Conservation (phyloP, 2,329 filamentous ascomycete genomes). For the Apiospora arundinis region DNA sequence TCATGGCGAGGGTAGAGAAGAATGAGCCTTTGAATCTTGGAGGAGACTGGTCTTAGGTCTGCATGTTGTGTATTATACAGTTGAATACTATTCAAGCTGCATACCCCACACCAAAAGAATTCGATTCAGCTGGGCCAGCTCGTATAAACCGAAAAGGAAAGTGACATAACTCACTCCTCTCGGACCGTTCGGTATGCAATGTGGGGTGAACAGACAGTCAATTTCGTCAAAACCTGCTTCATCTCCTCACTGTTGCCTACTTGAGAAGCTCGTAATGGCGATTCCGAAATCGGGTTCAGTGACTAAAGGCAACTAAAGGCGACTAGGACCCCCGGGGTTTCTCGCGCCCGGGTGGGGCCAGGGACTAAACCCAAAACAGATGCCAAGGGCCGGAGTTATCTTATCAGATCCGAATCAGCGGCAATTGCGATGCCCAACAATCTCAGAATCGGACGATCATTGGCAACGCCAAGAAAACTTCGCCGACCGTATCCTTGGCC, state of each 20-base stretch:
- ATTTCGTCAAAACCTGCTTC: too few relatives aligned
- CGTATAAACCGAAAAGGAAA: background rate
- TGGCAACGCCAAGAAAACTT: constrained; percentile 20
- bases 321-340: background rate
- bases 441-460: background rate
- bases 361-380: background rate
- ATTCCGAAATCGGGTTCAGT: background rate
- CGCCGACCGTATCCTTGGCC: background rate
- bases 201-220: too few relatives aligned
- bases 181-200: too few relatives aligned
- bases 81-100: background rate
- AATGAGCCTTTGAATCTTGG: background rate
- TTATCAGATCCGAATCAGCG: constrained; percentile 18
- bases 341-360: background rate
- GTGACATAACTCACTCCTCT: too few relatives aligned
- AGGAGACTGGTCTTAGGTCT: background rate
- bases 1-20: background rate
- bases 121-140: background rate
- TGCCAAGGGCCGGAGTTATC: constrained; percentile 4
- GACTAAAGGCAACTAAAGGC: background rate
- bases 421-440: background rate
- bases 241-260: too few relatives aligned
- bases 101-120: background rate
- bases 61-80: background rate
- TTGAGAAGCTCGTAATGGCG: background rate